Conservation (phyloP, 768 basidiomycete genomes). For the Mycena latifolia region DNA sequence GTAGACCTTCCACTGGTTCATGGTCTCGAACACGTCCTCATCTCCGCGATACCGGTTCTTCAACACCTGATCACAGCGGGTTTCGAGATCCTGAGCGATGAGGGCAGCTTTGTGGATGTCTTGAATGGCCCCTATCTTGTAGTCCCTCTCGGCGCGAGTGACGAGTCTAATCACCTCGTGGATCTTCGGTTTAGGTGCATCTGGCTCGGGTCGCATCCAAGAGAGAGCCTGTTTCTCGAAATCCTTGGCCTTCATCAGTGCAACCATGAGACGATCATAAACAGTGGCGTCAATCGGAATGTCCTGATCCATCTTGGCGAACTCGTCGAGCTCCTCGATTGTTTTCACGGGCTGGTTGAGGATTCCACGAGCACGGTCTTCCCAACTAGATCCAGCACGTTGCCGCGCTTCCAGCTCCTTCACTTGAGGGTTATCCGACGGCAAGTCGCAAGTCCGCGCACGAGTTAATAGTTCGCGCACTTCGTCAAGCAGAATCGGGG, state of each 20-base stretch:
- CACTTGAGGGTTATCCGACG: conserved; percentile 74
- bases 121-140: conserved; percentile 72
- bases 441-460: conserved; percentile 75
- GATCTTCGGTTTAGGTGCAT: conserved; percentile 69
- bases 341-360: conserved; percentile 80
- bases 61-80: conserved; percentile 79
- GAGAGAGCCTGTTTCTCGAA: conserved; percentile 82
- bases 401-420: conserved; percentile 73
- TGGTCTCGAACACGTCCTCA: conserved; percentile 77
- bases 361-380: conserved; percentile 72
- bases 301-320: conserved; percentile 71
- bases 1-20: conserved; percentile 81
- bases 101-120: conserved; percentile 79
- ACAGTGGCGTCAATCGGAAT: conserved; percentile 80
- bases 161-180: conserved; percentile 79
- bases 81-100: conserved; percentile 84
- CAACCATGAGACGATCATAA: conserved; percentile 72
- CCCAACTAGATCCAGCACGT: conserved; percentile 82
- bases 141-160: conserved; percentile 81
- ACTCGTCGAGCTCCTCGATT: conserved; percentile 81
- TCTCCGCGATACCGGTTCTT: conserved; percentile 70
- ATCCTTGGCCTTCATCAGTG: conserved; percentile 79
- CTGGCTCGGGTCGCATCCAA: conserved; percentile 73
- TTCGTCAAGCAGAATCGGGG: conserved; percentile 76
- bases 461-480: conserved; percentile 79